phyloP scores from a whole-genome alignment of 202 grass and related monocot species.

The Schoenoplectus tabernaemontani region DNA sequence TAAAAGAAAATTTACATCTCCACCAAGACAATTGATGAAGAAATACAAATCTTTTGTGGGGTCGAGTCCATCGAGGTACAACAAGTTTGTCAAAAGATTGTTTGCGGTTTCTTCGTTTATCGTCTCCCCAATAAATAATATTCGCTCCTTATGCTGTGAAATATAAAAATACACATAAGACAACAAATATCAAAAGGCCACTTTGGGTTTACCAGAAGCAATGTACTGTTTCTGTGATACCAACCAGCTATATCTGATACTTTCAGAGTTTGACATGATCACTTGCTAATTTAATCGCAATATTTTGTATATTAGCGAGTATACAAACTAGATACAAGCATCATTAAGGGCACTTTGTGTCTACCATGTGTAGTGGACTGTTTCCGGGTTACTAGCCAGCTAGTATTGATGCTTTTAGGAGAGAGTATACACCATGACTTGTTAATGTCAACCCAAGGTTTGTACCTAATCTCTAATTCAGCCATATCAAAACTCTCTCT shows the following conservation, averaged over 20 bases:
- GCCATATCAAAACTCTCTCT: neutral
- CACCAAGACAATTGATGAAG: slow-evolving; percentile 91
- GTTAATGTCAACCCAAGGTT: neutral
- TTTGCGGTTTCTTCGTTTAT: slow-evolving; percentile 88
- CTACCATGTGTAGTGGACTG: neutral
- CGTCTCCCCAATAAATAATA: slow-evolving; percentile 68
- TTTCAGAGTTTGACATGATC: neutral
- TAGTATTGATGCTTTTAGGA: neutral
- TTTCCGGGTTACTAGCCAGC: neutral
- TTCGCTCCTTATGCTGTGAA: slow-evolving; percentile 72
- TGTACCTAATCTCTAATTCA: neutral
- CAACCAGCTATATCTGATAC: neutral
- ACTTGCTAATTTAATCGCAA: neutral
- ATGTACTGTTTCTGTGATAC: neutral
- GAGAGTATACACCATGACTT: neutral
- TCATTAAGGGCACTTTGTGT: neutral
- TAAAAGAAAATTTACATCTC: slow-evolving; percentile 70
- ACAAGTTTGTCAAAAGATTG: slow-evolving; percentile 73
- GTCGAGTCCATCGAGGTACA: slow-evolving; percentile 83
- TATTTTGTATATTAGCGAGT: neutral
- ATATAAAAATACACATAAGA: slow-evolving; percentile 18
- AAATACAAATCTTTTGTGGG: slow-evolving; percentile 64
- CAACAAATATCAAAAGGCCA: neutral
- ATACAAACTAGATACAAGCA: slow-evolving; percentile 10
- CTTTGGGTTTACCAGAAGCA: neutral